Base-by-base conservation (phyloP, 75 land plant species). In the Pinus tabuliformis region DNA sequence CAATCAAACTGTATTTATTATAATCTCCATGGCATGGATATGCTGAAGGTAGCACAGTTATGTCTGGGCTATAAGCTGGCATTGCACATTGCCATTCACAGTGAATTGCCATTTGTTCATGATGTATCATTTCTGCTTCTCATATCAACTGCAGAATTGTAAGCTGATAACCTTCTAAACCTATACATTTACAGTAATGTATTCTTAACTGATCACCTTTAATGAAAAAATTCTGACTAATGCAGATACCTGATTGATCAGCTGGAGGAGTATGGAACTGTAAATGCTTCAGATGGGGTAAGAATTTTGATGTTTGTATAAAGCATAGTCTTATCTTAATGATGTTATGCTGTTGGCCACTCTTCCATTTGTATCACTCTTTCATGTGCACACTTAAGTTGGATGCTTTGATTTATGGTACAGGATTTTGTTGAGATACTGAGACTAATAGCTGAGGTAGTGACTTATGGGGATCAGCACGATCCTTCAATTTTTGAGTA, bases 401-500 rank as follows among this genome's bases (percentile, higher is more conserved):
- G 42, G 22, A 18, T 56, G n/a, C 17, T 66, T 14, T 58, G 39
- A n/a, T 13, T 73, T 26, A 37, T 52, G 7, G 17, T 76, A 33
- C 83, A 91, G 94, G 94, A 87, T 39, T 72, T 91, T 36, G 80
- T 87, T 56, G 90, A 91, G 70, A 86, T 87, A 12, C 76, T 91
- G 76, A 86, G 92, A 74, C 83, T 88, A 49, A 87, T 91, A 76
- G 92, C 89, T 39, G 94, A 89, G 85, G 81, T 89, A 57, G 78
- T 91, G 64, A 90, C 83, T 49, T 91, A 91, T 80, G 94, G 94
- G 28, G 94, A 90, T 73, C 87, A 84, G 79, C 90, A 87, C 73
- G 94, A 91, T 78, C 88, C 92, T 54, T 58, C 84, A 3, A 85
- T 91, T 39, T 91, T 90, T 78, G 94, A 91, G 94, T 91, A 85